These are phyloP conservation scores for Monosporozyma aquatica DNA, from an alignment of 805 yeast species.

Conservation along the genomic window DNA sequence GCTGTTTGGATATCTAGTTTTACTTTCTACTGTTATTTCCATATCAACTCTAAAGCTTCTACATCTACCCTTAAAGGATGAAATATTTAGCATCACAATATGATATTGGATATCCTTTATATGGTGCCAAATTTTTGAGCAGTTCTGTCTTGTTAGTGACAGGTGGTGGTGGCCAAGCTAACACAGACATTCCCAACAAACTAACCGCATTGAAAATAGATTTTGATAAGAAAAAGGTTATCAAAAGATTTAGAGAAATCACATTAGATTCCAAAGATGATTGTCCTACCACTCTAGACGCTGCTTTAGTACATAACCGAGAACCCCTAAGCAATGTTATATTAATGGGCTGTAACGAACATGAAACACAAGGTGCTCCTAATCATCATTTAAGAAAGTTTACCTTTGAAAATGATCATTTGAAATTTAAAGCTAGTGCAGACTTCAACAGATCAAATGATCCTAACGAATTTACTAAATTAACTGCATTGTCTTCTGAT, in stretches of 20 bases:
- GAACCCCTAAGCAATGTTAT: constrained; percentile 34
- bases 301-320: constrained; percentile 8
- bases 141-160: constrained; percentile 56
- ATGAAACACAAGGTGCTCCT: constrained; percentile 45
- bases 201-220: constrained; percentile 56
- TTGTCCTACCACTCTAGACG: constrained; percentile 78
- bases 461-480: constrained; percentile 49
- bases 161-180: constrained; percentile 96
- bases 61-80: constrained; percentile 10
- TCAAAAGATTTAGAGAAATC: constrained; percentile 57
- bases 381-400: constrained; percentile 70
- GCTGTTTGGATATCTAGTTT: no score
- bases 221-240: constrained; percentile 37
- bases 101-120: constrained; percentile 63
- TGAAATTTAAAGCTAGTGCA: constrained; percentile 49
- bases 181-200: constrained; percentile 80
- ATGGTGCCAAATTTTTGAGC: constrained; percentile 63
- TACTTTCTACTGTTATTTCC: not conserved
- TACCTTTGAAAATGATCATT: constrained; percentile 49
- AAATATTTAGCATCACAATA: constrained; percentile 19
- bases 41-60: not conserved
- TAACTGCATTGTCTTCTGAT: constrained; percentile 47
- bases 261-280: constrained; percentile 59
- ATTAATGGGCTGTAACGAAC: constrained; percentile 69
- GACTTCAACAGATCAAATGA: constrained; percentile 44